Base-by-base conservation (phyloP, 768 basidiomycete genomes). In the Mycena indigotica region DNA sequence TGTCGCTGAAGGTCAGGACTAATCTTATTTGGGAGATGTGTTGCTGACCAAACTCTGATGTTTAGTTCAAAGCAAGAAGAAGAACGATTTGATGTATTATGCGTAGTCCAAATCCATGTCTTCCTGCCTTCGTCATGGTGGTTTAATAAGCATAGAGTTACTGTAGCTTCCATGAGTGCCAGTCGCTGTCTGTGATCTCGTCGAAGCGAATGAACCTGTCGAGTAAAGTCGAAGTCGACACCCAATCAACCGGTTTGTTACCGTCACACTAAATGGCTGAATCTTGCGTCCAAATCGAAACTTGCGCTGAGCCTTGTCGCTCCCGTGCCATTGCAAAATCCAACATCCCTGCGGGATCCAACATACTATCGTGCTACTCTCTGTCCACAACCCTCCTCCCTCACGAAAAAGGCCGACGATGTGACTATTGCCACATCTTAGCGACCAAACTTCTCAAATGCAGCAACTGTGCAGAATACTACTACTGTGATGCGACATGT, bases 1-100 rank as follows among this genome's bases (percentile, higher is more conserved):
- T 50, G 92, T 95, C 57, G 83, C 92, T 39, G 91, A 94, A 77
- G 91, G 90, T 88, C 61, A 60, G 84, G 60, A n/a, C 45, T 29
- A 19, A 46, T 53, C 24, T 38, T 58, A 45, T 48, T 44, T 35
- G 61, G 21, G 51, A 26, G 23, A n/a, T 30, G 23, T 54, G 44
- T 41, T 46, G 45, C n/a, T 41, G 61, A 29, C 61, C 63, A 73
- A 49, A 75, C 63, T 29, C 38, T 65, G 63, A 48, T 44, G 58
- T 71, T 50, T 73, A 98, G 89, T 98, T 55, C 96, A 98, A 84
- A 93, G 93, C 75, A 95, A 98, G 87, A 99, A 99, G 86, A 98
- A 98, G 86, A 98, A 98, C 70, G 88, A 93, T 69, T 86, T 98
- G 69, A 87, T 93, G 84, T 94, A 94, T 77, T 94, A 93, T 73